Conservation (phyloP, 805 yeast species). For the Candida wancherniae region DNA sequence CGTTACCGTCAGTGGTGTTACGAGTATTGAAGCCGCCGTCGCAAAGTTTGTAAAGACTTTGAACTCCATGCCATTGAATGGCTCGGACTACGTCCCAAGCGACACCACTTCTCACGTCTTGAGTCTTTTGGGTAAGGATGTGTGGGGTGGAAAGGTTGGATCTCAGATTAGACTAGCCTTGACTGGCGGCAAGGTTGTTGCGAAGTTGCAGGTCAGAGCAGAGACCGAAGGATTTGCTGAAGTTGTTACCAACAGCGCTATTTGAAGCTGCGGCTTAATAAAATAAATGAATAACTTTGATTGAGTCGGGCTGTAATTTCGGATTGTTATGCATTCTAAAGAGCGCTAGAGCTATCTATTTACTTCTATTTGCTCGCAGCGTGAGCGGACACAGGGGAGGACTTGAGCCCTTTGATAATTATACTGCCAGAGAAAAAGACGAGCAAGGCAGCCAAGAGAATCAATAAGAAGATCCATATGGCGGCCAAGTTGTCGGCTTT, state of each 20-base stretch:
- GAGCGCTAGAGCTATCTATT: no score
- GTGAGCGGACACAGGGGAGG: no score
- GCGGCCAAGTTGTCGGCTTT: conserved; percentile 20
- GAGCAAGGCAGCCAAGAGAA: conserved; percentile 39
- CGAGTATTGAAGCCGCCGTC: conserved; percentile 39
- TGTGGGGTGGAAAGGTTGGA: conserved; percentile 55
- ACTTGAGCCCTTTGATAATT: no score
- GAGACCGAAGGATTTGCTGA: conserved; percentile 35
- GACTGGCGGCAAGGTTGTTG: conserved; percentile 55
- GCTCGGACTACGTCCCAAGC: conserved; percentile 57
- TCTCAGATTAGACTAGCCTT: conserved; percentile 45
- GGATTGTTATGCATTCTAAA: no score
- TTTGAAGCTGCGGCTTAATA: background rate
- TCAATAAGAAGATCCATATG: conserved; percentile 54
- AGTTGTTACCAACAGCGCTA: conserved; percentile 12
- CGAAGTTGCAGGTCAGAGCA: conserved; percentile 48
- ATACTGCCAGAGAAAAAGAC: conserved; percentile 38
- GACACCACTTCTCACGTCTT: conserved; percentile 63
- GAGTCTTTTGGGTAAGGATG: conserved; percentile 78
- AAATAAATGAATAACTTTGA: no score
- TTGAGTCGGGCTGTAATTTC: no score
- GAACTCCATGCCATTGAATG: conserved; percentile 59
- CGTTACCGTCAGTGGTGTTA: conserved; percentile 51
- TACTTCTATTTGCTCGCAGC: no score
- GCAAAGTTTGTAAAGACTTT: conserved; percentile 48